phyloP scores from a whole-genome alignment of 2,329 filamentous ascomycete species.

The Pseudogymnoascus sp. region DNA sequence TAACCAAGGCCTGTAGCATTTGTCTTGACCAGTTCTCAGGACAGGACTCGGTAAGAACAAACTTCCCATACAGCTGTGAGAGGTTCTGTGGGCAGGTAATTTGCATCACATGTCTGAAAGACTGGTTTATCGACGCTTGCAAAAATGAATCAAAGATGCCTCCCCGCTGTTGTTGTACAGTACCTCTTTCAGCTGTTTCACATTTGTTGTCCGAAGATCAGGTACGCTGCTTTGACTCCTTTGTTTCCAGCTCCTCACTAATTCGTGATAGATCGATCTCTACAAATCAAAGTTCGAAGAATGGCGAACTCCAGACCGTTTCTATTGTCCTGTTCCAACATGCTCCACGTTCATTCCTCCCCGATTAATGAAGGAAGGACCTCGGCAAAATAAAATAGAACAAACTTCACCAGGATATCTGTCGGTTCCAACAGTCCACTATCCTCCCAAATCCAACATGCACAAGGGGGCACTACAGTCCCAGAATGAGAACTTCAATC shows the following conservation, averaged over 20 bases:
- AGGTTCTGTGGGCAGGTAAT: neutral
- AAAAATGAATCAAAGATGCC: slow-evolving; percentile 35
- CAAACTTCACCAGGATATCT: neutral
- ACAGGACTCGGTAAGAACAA: neutral
- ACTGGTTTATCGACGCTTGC: slow-evolving; percentile 34
- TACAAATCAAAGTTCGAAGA: slow-evolving; percentile 40
- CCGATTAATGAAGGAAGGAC: slow-evolving; percentile 16
- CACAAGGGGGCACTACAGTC: neutral
- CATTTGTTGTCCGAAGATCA: slow-evolving; percentile 30
- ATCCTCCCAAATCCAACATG: too few species aligned
- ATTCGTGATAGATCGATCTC: slow-evolving; percentile 14
- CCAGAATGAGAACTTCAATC: neutral
- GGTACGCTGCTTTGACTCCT: slow-evolving; percentile 1
- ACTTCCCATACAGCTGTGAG: slow-evolving; percentile 1
- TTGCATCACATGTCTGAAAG: slow-evolving; percentile 30
- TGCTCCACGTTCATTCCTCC: slow-evolving; percentile 41
- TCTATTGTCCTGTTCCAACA: slow-evolving; percentile 39
- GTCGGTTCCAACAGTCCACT: too few species aligned
- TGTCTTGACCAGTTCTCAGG: neutral
- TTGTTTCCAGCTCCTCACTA: neutral
- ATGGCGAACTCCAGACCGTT: slow-evolving; percentile 34
- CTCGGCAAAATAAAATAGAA: neutral
- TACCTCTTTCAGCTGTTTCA: slow-evolving; percentile 34
- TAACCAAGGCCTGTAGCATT: neutral
- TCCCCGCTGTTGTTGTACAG: slow-evolving; percentile 35